Evolutionary conservation across 73 alveolate species (phyloP), one percentile per base, ranked within the genome.

Genomic region (Paramecium caudatum): DNA sequence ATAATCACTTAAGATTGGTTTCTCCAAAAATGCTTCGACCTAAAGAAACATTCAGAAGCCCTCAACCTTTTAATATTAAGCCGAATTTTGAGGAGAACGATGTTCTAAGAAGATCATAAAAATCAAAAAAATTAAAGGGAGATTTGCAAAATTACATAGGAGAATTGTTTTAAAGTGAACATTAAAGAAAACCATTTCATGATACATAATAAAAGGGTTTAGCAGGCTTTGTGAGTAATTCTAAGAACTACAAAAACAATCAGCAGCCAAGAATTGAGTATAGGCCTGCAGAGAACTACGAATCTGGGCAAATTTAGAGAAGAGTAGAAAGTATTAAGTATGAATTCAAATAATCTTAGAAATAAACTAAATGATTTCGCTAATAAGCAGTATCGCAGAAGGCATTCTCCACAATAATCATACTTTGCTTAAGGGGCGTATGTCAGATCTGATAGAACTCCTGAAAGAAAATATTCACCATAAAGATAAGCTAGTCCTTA

Each of bases 281-380:
- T 10, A 55, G 80, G 30, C 61, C 84, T 0, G 13, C 32, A 32
- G 47, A 68, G 15, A 8, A 34, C 8, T 3, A 25, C 34, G 47
- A 32, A 34, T 32, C 61, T 7, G 16, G 34, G 7, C 25, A 68
- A 32, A 37, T 68, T 27, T 15, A 68, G 34, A 33, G 34, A 37
- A 68, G 84, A 68, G 84, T 68, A 7, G 19, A 34, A 68, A 68
- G 19, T 32, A 68, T 68, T 68, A 68, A 49, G 84, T 68, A 68
- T n/a, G 2, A 13, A 10, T 3, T 0, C 9, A 34, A 68, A 34
- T 32, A 32, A 10, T n/a, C 6, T 68, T 30, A 68, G 50, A 68
- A 32, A 68, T 2, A 68, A 34, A 34, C 21, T 34, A 68, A 43
- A 34, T 68, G 50, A 32, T 10, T 32, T 32, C 37, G 8, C 49